Evolutionary conservation across 345 rosid species (phyloP).

Genomic region (Luvunga scandens): DNA sequence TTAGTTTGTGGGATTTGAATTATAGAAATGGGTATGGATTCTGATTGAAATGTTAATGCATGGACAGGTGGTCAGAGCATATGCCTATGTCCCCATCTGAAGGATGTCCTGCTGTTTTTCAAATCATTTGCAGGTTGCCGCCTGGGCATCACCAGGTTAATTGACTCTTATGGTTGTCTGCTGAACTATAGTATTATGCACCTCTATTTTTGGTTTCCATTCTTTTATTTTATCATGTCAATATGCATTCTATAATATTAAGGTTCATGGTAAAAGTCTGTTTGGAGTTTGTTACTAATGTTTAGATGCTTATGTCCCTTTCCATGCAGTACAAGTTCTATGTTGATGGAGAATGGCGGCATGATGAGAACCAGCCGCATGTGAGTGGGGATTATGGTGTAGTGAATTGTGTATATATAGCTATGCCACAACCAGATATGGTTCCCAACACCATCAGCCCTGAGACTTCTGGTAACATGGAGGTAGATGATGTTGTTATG

Average conservation of each 20-base stretch:
- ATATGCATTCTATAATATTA: not conserved
- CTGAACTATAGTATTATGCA: not conserved
- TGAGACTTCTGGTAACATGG: constrained; percentile 56
- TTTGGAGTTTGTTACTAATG: constrained; percentile 17
- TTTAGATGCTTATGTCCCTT: constrained; percentile 17
- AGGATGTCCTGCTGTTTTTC: constrained; percentile 77
- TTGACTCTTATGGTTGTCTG: not conserved
- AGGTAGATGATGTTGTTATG: constrained; percentile 59
- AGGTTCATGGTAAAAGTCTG: constrained; percentile 12
- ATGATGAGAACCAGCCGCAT: constrained; percentile 70
- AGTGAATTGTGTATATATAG: constrained; percentile 64
- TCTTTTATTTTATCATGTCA: not conserved
- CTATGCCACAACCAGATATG: constrained; percentile 41
- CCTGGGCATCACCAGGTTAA: constrained; percentile 84
- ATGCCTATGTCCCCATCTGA: constrained; percentile 78
- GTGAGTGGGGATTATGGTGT: constrained; percentile 58
- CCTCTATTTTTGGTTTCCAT: not conserved
- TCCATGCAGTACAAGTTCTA: constrained; percentile 75
- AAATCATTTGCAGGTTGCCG: constrained; percentile 60
- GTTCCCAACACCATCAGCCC: constrained; percentile 33
- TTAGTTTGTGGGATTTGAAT: not conserved
- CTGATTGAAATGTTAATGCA: constrained; percentile 14
- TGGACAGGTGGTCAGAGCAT: constrained; percentile 69
- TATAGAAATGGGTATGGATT: constrained; percentile 10
- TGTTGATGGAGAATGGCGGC: constrained; percentile 93